These are phyloP conservation scores for Suillus ampliporus DNA, from an alignment of 768 basidiomycete genomes.

Conservation along the genomic window DNA sequence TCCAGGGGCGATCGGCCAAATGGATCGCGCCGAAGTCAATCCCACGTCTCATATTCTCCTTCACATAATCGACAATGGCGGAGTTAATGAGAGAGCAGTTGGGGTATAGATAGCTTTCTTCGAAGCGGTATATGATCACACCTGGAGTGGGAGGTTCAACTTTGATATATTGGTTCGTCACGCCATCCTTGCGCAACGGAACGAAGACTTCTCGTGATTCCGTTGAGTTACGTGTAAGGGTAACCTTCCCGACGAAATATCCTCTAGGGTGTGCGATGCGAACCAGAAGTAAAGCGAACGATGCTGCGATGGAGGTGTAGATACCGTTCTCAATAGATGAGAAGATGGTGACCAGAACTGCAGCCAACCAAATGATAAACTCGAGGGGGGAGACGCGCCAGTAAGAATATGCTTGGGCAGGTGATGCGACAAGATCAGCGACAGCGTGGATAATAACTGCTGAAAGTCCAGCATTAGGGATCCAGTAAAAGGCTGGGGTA, in stretches of 20 bases:
- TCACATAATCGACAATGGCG: constrained; percentile 81
- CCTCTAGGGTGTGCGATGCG: constrained; percentile 89
- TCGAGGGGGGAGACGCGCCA: constrained; percentile 96
- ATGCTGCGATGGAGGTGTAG: constrained; percentile 84
- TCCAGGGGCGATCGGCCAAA: constrained; percentile 85
- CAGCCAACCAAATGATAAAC: constrained; percentile 86
- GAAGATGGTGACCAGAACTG: constrained; percentile 90
- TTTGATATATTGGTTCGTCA: constrained; percentile 72
- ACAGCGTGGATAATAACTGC: constrained; percentile 97
- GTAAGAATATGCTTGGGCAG: constrained; percentile 80
- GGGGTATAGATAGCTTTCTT: constrained; percentile 89
- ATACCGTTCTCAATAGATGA: constrained; percentile 94
- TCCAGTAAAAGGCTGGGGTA: constrained; percentile 92
- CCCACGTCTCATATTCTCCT: constrained; percentile 75
- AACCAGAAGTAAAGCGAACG: constrained; percentile 78
- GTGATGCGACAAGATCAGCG: constrained; percentile 85
- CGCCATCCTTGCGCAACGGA: constrained; percentile 65
- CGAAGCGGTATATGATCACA: constrained; percentile 88
- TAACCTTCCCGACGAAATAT: constrained; percentile 88
- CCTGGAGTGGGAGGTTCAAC: constrained; percentile 85
- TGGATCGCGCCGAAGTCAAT: constrained; percentile 70
- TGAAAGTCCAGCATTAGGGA: constrained; percentile 80
- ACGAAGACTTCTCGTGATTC: constrained; percentile 79
- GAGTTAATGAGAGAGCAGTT: constrained; percentile 75
- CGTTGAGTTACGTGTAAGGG: constrained; percentile 47